These are phyloP conservation scores for Neurospora crassa DNA, from an alignment of 2,329 filamentous ascomycete species.

Conservation along the genomic window DNA sequence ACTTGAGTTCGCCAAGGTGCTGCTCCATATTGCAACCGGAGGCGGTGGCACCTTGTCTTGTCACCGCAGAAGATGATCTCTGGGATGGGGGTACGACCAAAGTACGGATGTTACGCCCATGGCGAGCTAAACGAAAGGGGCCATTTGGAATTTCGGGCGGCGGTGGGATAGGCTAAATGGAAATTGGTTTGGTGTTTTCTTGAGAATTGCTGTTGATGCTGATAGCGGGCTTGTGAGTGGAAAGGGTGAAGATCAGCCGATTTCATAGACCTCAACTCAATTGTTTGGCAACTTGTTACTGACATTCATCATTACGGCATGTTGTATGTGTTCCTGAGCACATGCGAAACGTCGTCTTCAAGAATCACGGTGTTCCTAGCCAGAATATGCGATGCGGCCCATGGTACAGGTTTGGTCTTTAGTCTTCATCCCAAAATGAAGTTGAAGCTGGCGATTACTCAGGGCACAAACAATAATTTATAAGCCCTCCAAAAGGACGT, in stretches of 20 bases:
- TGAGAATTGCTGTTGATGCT: not conserved
- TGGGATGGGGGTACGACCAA: slow-evolving; percentile 20
- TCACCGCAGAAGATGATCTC: slow-evolving; percentile 21
- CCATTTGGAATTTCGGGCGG: slow-evolving; percentile 12
- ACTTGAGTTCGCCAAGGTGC: slow-evolving; percentile 18
- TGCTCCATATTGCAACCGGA: slow-evolving; percentile 19
- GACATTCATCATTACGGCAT: not conserved
- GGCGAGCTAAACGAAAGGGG: slow-evolving; percentile 24
- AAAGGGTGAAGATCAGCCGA: not conserved
- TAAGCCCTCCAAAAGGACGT: not conserved
- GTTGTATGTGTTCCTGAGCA: not conserved
- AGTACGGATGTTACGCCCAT: slow-evolving; percentile 25
- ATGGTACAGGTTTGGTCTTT: not conserved
- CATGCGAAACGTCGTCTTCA: not conserved
- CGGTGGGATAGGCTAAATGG: not conserved
- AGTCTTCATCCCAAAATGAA: not conserved
- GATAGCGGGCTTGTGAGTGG: not conserved
- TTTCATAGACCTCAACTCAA: not conserved
- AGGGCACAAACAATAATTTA: not conserved
- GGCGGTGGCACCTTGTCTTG: slow-evolving; percentile 24
- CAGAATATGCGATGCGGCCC: not conserved
- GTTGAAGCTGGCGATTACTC: not conserved
- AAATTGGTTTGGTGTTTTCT: not conserved
- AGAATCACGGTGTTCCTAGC: not conserved
- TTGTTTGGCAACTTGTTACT: not conserved